Evolutionary conservation across 768 basidiomycete species (phyloP), one percentile per base, ranked within the genome.

Genomic region (Phylloporus sp.): DNA sequence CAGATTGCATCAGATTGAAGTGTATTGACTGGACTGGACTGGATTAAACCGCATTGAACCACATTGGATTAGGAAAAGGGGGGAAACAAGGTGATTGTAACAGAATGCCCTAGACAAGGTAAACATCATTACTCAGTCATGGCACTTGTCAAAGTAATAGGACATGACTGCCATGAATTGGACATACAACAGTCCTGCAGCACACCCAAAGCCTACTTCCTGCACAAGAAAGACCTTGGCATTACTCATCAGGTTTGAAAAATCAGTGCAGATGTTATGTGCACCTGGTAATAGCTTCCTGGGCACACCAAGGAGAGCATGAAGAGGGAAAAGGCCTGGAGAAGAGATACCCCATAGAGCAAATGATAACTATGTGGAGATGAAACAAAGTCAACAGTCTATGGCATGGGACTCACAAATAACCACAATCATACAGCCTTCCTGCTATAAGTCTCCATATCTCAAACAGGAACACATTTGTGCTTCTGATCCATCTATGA

Each of bases 71-170:
- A n/a, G n/a, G n/a, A n/a, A n/a, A n/a, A n/a, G n/a, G n/a, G n/a
- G n/a, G n/a, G n/a, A n/a, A n/a, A n/a, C n/a, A n/a, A n/a, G n/a
- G n/a, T n/a, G n/a, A n/a, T n/a, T n/a, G n/a, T n/a, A n/a, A n/a
- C n/a, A n/a, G n/a, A n/a, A 79, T n/a, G 80, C 73, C 20, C 75
- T 75, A 15, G 78, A 76, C 13, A 77, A 76, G 28, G 71, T 76
- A 34, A 83, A 64, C 14, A 80, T 76, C 49, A 80, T 77, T 0
- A 76, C 79, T 29, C 80, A 58, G 6, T 74, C 71, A 11, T 74
- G 69, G 22, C 69, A 69, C 21, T 58, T 64, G 23, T 71, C 63
- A 61, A 81, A 84, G 55, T 77, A 75, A 49, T 82, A 80, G 10
- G 74, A 72, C 5, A 76, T 61, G 29, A 81, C 67, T 14, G 71